phyloP scores from a whole-genome alignment of 768 basidiomycete genomes.

The Mycena rosella region DNA sequence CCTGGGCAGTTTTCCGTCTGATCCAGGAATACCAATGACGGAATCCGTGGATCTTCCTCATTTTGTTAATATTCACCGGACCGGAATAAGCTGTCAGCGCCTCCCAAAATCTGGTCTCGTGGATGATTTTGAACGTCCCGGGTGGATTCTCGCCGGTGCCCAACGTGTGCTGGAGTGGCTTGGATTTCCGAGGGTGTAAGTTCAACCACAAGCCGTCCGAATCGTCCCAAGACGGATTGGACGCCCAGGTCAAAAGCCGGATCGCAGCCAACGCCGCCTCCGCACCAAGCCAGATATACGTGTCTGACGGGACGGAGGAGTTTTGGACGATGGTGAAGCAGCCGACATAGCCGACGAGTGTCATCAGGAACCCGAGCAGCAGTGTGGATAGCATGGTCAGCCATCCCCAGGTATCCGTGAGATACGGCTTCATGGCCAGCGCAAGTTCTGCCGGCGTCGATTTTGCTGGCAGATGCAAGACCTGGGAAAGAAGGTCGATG shows the following conservation, averaged over 20 bases:
- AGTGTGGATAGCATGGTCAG: not conserved
- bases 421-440: not conserved
- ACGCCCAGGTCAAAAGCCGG: slow-evolving; percentile 9
- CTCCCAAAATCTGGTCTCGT: not conserved
- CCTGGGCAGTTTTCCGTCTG: not conserved
- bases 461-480: not conserved
- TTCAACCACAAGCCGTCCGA: slow-evolving; percentile 7
- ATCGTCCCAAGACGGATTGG: slow-evolving; percentile 24
- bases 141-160: not conserved
- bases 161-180: not conserved
- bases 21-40: not conserved
- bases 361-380: slow-evolving; percentile 14
- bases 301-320: not conserved
- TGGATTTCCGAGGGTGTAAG: not conserved
- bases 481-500: not conserved
- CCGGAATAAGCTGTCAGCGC: not conserved
- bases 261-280: not conserved
- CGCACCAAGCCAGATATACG: slow-evolving; percentile 8
- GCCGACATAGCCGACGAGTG: slow-evolving; percentile 14
- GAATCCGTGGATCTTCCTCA: not conserved
- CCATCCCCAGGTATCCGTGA: not conserved
- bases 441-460: not conserved
- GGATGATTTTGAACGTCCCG: not conserved
- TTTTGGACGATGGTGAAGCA: slow-evolving; percentile 25
- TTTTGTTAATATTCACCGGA: not conserved